Evolutionary conservation across 2,329 filamentous ascomycete genomes (phyloP).

Genomic region (Bipolaris victoriae): DNA sequence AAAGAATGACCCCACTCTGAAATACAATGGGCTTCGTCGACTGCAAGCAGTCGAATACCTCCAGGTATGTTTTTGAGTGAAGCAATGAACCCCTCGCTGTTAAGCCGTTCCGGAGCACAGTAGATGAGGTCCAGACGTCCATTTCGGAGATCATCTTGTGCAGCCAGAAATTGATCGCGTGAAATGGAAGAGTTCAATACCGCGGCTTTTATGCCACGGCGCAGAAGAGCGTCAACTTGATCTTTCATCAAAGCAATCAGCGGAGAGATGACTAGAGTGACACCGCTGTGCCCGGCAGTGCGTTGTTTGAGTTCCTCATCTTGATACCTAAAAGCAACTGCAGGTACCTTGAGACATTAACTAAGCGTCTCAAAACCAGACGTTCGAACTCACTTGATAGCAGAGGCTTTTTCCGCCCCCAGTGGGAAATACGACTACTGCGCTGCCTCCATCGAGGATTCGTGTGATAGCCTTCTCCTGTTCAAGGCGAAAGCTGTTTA

Average conservation of each 20-base stretch:
- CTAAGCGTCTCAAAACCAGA: not conserved
- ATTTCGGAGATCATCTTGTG: slow-evolving; percentile 69
- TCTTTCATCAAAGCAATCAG: slow-evolving; percentile 95
- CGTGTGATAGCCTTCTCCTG: slow-evolving; percentile 55
- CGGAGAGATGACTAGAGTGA: slow-evolving; percentile 91
- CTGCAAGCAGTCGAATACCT: slow-evolving; percentile 81
- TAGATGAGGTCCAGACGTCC: slow-evolving; percentile 80
- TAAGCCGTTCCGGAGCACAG: slow-evolving; percentile 94
- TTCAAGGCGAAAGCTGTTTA: slow-evolving; percentile 53
- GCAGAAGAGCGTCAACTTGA: slow-evolving; percentile 80
- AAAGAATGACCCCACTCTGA: slow-evolving; percentile 99
- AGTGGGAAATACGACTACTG: slow-evolving; percentile 73
- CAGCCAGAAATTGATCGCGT: slow-evolving; percentile 63
- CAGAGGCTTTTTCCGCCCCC: slow-evolving; percentile 95
- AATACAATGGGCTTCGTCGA: slow-evolving; percentile 96
- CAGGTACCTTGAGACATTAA: slow-evolving; percentile 42
- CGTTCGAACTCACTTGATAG: slow-evolving; percentile 72
- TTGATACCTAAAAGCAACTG: slow-evolving; percentile 52
- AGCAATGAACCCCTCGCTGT: slow-evolving; percentile 70
- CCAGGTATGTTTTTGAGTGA: slow-evolving; percentile 70
- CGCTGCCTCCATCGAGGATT: slow-evolving; percentile 53
- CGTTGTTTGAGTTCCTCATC: slow-evolving; percentile 37
- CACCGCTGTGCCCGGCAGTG: slow-evolving; percentile 70
- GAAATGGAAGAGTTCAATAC: slow-evolving; percentile 71
- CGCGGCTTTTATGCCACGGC: slow-evolving; percentile 75